Conservation (phyloP, 345 rosid species). For the Viola odorata region DNA sequence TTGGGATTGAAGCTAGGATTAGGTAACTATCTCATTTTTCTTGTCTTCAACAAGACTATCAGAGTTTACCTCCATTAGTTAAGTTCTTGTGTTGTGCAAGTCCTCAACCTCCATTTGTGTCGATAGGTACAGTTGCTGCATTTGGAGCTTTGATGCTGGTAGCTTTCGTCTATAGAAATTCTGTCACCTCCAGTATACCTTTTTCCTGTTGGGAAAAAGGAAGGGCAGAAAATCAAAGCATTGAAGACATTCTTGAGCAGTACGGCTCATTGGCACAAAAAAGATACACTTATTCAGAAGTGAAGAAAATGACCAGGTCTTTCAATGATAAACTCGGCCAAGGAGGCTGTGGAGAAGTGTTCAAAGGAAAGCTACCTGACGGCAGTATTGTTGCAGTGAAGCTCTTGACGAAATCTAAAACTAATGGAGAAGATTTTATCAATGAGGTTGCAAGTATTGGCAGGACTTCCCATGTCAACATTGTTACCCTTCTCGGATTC, state of each 20-base stretch:
- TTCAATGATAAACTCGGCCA: constrained; percentile 4
- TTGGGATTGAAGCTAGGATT: no score
- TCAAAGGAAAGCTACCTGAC: constrained; percentile 12
- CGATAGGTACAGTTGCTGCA: no score
- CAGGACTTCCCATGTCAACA: no score
- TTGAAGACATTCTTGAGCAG: not conserved
- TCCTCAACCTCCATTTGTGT: no score
- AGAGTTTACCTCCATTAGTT: no score
- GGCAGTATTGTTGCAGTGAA: constrained; percentile 10
- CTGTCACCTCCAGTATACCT: not conserved
- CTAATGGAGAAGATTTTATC: constrained; percentile 15
- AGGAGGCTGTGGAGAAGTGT: constrained; percentile 14
- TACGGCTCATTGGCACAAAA: not conserved
- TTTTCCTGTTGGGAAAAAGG: not conserved
- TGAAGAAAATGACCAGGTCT: constrained; percentile 10
- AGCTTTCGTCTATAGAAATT: no score
- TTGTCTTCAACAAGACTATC: no score
- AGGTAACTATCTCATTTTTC: no score
- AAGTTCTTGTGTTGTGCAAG: no score
- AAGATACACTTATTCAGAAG: constrained; percentile 10
- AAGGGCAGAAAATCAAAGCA: not conserved
- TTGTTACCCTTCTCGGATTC: no score
- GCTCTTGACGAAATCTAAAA: constrained; percentile 8
- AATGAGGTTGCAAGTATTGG: not conserved
- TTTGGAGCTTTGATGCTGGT: no score